phyloP scores from a whole-genome alignment of 2,329 filamentous ascomycete species.

The Diaporthe aspalathi region DNA sequence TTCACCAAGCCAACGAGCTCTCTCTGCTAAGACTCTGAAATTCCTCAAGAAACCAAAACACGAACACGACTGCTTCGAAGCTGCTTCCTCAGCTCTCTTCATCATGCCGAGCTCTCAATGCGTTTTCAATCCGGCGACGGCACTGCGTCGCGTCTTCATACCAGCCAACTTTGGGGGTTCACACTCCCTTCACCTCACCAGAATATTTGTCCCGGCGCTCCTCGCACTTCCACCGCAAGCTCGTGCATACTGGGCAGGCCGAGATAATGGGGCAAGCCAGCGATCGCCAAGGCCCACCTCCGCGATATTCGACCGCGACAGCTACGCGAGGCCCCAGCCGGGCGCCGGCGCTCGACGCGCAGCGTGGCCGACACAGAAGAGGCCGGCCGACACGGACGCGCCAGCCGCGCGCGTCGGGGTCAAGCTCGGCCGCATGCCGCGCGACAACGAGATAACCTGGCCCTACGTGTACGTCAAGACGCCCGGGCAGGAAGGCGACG shows the following conservation, averaged over 20 bases:
- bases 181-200: conserved; percentile 34
- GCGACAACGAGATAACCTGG: conserved; percentile 58
- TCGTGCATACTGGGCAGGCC: conserved; percentile 28
- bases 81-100: background rate
- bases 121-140: conserved; percentile 57
- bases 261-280: background rate
- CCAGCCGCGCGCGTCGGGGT: conserved; percentile 43
- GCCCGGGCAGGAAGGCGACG: conserved; percentile 49
- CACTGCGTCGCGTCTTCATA: conserved; percentile 61
- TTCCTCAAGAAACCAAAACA: background rate
- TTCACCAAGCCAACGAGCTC: background rate
- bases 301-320: conserved; percentile 23
- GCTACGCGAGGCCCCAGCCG: background rate
- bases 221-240: conserved; percentile 22
- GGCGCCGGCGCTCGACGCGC: background rate
- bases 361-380: background rate
- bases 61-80: background rate
- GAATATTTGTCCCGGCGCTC: conserved; percentile 38
- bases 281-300: background rate
- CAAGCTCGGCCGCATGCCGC: conserved; percentile 49
- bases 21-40: background rate
- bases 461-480: conserved; percentile 54
- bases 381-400: conserved; percentile 38
- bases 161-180: conserved; percentile 46
- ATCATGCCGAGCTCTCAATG: conserved; percentile 55